Evolutionary conservation across 2,329 filamentous ascomycete species (phyloP).

Genomic region (Scytalidium sp.): DNA sequence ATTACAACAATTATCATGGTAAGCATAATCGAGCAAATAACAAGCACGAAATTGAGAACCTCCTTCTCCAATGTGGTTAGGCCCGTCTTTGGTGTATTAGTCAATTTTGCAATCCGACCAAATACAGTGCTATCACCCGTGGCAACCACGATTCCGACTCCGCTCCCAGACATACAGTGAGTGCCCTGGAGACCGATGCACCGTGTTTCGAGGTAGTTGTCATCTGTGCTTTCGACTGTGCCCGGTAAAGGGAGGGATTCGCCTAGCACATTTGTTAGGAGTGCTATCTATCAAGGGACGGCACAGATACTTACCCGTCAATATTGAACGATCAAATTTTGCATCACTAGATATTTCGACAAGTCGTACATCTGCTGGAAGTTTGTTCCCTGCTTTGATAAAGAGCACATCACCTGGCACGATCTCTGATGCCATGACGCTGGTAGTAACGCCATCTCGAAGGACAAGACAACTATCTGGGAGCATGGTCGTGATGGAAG

Average conservation of each 20-base stretch:
- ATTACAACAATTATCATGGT: slow-evolving; percentile 63
- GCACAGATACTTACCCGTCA: slow-evolving; percentile 51
- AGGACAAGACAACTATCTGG: slow-evolving; percentile 67
- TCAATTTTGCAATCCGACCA: slow-evolving; percentile 70
- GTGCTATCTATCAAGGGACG: background rate
- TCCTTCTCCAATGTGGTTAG: slow-evolving; percentile 71
- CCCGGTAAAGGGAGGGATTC: slow-evolving; percentile 64
- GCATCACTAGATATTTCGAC: slow-evolving; percentile 65
- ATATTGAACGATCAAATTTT: slow-evolving; percentile 69
- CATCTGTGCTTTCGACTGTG: slow-evolving; percentile 63
- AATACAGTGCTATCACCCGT: slow-evolving; percentile 74
- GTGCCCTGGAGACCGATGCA: slow-evolving; percentile 79
- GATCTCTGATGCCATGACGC: slow-evolving; percentile 54
- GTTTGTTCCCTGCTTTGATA: slow-evolving; percentile 69
- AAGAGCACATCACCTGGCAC: slow-evolving; percentile 70
- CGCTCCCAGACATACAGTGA: slow-evolving; percentile 69
- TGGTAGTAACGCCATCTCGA: slow-evolving; percentile 52
- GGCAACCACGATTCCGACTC: slow-evolving; percentile 64
- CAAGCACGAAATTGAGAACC: slow-evolving; percentile 67
- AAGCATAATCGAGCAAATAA: slow-evolving; percentile 67
- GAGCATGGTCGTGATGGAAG: slow-evolving; percentile 77
- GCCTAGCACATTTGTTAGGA: slow-evolving; percentile 33
- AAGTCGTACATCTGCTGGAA: slow-evolving; percentile 72
- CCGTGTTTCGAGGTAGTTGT: slow-evolving; percentile 73
- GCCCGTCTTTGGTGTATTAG: slow-evolving; percentile 64